Evolutionary conservation across 1,139 yeast genomes (phyloP), one percentile per base, ranked within the genome.

Genomic region (Pichia sp.): DNA sequence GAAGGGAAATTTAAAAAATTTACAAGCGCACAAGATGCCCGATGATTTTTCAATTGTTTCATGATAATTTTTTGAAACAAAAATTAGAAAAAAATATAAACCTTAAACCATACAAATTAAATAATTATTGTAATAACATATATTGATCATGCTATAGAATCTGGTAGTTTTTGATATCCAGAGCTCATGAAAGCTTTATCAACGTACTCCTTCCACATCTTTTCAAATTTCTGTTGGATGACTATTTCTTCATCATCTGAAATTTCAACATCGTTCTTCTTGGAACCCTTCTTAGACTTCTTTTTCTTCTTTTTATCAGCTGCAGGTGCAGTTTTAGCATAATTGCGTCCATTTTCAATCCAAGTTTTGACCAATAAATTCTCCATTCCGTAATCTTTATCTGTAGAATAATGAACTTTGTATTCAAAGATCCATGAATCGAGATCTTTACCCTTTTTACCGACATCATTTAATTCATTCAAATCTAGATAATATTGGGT

Each of bases 401-500:
- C 82, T 0, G 94, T 85, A 3, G 80, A 68, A 58, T 87, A 88
- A 59, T 86, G 93, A 17, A 83, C 67, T 55, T 84, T 79, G 59
- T 72, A 86, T 9, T 62, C 68, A 55, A 86, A 84, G 17, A 71
- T 77, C 45, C 81, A 75, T 15, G 47, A 47, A 9, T 46, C 44
- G n/a, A n/a, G n/a, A n/a, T n/a, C n/a, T 8, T 40, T 24, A 24
- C 10, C 18, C n/a, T 43, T 21, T 19, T 50, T 50, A 2, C 38
- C 40, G 7, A 41, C 46, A 34, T 50, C 49, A 28, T 53, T 53
- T 7, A 49, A 38, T 18, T 50, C 43, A 6, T 73, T 69, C 54
- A 87, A 70, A 62, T 88, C 88, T 12, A 83, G 76, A 61, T 70
- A 87, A 62, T 83, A 87, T 61, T 86, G 95, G 1, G 81, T 81